Conservation (phyloP, 495 filamentous ascomycete species). For the Chaetomium tenue region DNA sequence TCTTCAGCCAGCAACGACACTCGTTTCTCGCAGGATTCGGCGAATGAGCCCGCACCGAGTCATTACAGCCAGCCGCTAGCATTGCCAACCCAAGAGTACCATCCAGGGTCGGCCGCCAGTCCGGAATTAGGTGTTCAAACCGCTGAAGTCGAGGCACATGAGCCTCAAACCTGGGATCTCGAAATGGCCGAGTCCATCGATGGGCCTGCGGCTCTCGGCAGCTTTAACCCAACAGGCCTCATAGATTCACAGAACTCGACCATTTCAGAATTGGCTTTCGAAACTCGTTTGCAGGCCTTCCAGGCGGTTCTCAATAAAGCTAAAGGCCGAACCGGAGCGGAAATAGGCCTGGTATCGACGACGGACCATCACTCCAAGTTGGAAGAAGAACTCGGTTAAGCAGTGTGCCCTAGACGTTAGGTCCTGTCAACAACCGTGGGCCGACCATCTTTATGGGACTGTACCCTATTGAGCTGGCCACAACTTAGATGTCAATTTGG, state of each 20-base stretch:
- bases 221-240: conserved; percentile 16
- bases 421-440: neutral
- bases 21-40: neutral
- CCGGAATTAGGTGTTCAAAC: neutral
- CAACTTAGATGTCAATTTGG: neutral
- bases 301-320: conserved; percentile 31
- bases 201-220: neutral
- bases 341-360: conserved; percentile 40
- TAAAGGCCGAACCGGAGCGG: conserved; percentile 20
- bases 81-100: neutral
- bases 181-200: neutral
- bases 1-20: neutral
- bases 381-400: conserved; percentile 36
- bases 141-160: neutral
- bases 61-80: neutral
- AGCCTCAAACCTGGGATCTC: neutral
- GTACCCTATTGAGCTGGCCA: neutral
- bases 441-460: neutral
- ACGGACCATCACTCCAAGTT: conserved; percentile 38
- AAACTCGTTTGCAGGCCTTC: conserved; percentile 36
- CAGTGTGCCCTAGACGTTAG: neutral
- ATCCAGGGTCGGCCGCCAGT: neutral
- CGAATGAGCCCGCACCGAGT: neutral
- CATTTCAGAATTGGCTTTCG: conserved; percentile 34
- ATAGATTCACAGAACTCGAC: conserved; percentile 33